Evolutionary conservation across 805 yeast genomes (phyloP), one percentile per base, ranked within the genome.

Genomic region (Sungouiozyma ichnusensis): DNA sequence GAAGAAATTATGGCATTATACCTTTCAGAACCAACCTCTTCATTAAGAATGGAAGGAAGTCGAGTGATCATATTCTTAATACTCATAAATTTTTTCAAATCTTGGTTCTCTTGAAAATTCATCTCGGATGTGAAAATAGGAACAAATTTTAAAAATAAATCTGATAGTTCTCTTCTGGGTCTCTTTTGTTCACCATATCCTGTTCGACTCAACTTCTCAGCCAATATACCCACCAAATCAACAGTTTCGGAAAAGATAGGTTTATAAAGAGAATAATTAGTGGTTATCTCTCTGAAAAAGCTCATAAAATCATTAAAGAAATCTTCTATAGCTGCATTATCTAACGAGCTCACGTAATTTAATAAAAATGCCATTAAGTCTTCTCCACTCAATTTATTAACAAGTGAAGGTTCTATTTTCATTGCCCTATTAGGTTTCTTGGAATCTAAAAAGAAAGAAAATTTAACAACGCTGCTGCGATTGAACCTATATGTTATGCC

Each of bases 311-410:
- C 73, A 8, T 60, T 58, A 79, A 87, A 90, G 16, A 87, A 72
- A 44, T 90, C 97, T 45, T 82, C 87, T 38, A 86, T 66, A 0
- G 85, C 77, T 51, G 86, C 94, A 46, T 72, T 72, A 48, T 84
- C 94, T 33, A 88, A 64, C 0, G 87, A 72, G 4, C 63, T 63
- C 17, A 81, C 64, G 57, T 90, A 92, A 0, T 63, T 65, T 6
- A 77, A 68, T 44, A 87, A 59, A 54, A 84, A 83, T 1, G 53
- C 50, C 2, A 77, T 65, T 11, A 81, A 51, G 7, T 64, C 67
- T 32, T 54, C 59, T 7, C 71, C 77, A 4, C 68, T 53, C 2
- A 81, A 56, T 8, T 66, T 66, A 14, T 72, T 67, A 19, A 68
- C 67, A 50, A 77, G 52, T 1, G 76, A 65, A 0, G 85, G 74